Evolutionary conservation across 306 rosid genomes (phyloP), one percentile per base, ranked within the genome.

Genomic region (Lupinus albus): DNA sequence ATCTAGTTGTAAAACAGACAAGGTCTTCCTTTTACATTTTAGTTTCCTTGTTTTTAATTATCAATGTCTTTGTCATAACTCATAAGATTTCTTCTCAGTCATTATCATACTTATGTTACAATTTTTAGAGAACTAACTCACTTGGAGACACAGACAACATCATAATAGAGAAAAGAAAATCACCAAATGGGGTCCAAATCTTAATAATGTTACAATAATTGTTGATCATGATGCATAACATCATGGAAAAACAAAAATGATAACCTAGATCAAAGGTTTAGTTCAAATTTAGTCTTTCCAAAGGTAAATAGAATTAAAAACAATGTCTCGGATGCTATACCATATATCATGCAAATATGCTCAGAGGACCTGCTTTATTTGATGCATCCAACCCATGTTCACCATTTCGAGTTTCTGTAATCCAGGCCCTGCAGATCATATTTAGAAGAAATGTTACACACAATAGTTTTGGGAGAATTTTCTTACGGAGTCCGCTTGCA

Each of bases 331-430:
- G 48, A 64, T 47, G 17, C 16, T 54, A 71, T 56, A 66, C n/a
- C 21, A 71, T 55, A 71, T 55, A 46, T 73, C 84, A 93, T 2
- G 90, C 99, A 75, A 88, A 84, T 79, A 93, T 93, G 86, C 91
- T 88, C 77, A 93, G 84, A 70, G 95, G 89, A 61, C 99, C 93
- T 15, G 90, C 79, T 81, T 90, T 90, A 56, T 77, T 90, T 53
- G 99, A 81, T 57, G 98, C 91, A 49, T 88, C 86, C 15, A 93
- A 68, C 67, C 91, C 96, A 62, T 76, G 83, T 44, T 86, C 95
- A 25, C 86, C 86, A 12, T 74, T 88, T 16, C 78, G 73, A 61
- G 85, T 77, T 69, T 89, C 93, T 15, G 84, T 79, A 33, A 88
- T 78, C 88, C 86, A 80, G 11, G 76, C 73, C 91, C 98, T 93